Base-by-base conservation (phyloP, 2,329 filamentous ascomycete genomes). In the Fusarium sp. region DNA sequence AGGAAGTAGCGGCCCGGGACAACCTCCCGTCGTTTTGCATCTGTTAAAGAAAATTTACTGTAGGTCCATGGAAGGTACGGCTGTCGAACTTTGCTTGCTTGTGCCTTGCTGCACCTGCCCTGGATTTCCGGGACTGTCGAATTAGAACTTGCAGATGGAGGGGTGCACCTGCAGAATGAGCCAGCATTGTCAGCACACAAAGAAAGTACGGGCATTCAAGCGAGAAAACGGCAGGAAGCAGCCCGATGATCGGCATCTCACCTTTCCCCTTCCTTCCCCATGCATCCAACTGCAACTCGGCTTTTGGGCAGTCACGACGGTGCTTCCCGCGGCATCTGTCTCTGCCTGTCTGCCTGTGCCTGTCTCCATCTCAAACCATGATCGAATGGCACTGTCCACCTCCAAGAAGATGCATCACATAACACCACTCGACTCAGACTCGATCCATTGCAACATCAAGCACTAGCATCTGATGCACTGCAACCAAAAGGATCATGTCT, bases 211-310 rank as follows among this genome's bases (percentile, higher is more conserved):
- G 33, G 59, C 43, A 62, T 33, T 35, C 66, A 54, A 58, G 48
- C 27, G 48, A 62, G 61, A 31, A 71, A 50, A 60, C 59, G 33
- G 45, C 61, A 69, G 65, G 57, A 71, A 73, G 35, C 52, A 58
- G 41, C 65, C 63, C 48, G 64, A 74, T 67, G 73, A 74, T 74
- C 68, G 73, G 71, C 73, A 67, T 65, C 56, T 58, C 43, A 33
- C 31, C 56, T 74, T 73, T 65, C 65, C 61, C 62, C 67, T 66
- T 57, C 74, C 57, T 72, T 72, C 62, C 64, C 37, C 43, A 48
- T 66, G 60, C 33, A 39, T 24, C 43, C 33, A 29, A 48, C 43
- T 48, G 43, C 43, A 48, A 24, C 60, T 52, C 60, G 35, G 16
- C 41, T 48, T 48, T 43, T 29, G 57, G 22, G 37, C 57, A 59